phyloP scores from a whole-genome alignment of 1,284 basidiomycete species.

The Rhodotorula sp. region DNA sequence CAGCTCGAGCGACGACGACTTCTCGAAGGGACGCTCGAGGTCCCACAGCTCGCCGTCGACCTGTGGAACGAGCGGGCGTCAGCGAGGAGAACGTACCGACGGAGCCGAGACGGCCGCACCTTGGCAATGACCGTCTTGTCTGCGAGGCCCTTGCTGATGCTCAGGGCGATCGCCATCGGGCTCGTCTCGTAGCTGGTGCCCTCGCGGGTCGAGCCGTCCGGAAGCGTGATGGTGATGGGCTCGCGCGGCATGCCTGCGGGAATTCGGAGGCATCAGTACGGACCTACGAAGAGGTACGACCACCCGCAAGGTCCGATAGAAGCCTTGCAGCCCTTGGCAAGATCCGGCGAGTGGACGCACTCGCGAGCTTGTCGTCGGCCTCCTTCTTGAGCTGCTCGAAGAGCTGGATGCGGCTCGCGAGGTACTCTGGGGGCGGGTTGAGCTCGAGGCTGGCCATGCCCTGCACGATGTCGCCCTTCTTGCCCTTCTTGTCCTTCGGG shows the following conservation, averaged over 20 bases:
- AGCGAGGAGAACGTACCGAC: neutral
- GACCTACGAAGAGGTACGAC: rapidly evolving
- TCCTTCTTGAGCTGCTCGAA: slow-evolving; percentile 88
- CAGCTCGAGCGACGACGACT: slow-evolving; percentile 75
- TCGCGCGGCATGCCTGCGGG: slow-evolving; percentile 74
- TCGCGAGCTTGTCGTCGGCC: slow-evolving; percentile 75
- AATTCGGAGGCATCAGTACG: neutral
- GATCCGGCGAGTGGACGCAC: slow-evolving; percentile 53
- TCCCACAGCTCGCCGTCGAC: slow-evolving; percentile 93
- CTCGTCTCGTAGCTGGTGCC: slow-evolving; percentile 95
- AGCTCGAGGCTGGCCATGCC: slow-evolving; percentile 57
- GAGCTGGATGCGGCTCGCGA: slow-evolving; percentile 85
- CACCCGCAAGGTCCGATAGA: neutral
- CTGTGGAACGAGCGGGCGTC: slow-evolving; percentile 51
- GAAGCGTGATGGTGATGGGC: slow-evolving; percentile 81
- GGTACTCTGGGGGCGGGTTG: slow-evolving; percentile 79
- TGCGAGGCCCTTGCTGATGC: slow-evolving; percentile 81
- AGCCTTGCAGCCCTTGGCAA: neutral
- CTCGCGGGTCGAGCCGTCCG: slow-evolving; percentile 79
- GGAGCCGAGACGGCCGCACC: slow-evolving; percentile 51
- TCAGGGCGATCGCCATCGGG: slow-evolving; percentile 86
- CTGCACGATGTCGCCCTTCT: slow-evolving; percentile 43
- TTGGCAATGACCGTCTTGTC: slow-evolving; percentile 93
- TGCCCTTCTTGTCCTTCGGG: slow-evolving; percentile 39
- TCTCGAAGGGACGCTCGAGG: slow-evolving; percentile 87